Evolutionary conservation across 306 rosid species (phyloP), one percentile per base, ranked within the genome.

Genomic region (Trifolium fragiferum): DNA sequence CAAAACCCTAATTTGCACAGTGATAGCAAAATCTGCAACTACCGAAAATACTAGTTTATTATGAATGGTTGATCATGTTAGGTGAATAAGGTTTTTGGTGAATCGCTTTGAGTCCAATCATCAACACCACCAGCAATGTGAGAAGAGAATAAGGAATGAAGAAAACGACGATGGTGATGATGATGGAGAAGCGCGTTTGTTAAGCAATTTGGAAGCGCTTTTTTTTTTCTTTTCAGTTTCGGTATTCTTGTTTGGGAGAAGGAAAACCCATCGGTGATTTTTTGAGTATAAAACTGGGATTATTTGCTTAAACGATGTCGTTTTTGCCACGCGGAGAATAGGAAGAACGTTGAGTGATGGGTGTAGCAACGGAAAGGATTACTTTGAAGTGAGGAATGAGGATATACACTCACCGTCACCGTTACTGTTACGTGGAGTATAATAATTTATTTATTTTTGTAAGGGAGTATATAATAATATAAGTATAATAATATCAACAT

Each of bases 331-430:
- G 78, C 50, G 84, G 76, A 80, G 7, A 1, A 11, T 0, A 6
- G 5, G 9, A 20, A 7, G 9, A 33, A 33, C 43, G 4, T 18
- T 21, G 23, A 21, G 72, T 10, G 76, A 76, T 81, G 79, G 76
- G 44, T 73, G 83, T 65, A 2, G 60, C 25, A 54, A 54, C 6
- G 73, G 74, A 77, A 80, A 76, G 73, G 82, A 61, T 66, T 58
- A 0, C 73, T 68, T 35, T 62, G 54, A 40, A 30, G 81, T 30
- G 33, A 70, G 54, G 76, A 30, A 30, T 30, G 33, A 30, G 33
- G 33, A 15, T 60, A 15, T 30, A 16, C 12, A 15, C 66, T 85
- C 76, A 14, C 79, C 79, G 80, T 86, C 77, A 16, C 82, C 87
- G 85, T 66, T 57, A 67, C 47, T 7, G 53, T 66, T 38, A 43